Percentiles rank a stretch among this genome's conserved stretches.
Conservation (phyloP, 106 monocot genomes). For the Dendrobium chrysotoxum region DNA sequence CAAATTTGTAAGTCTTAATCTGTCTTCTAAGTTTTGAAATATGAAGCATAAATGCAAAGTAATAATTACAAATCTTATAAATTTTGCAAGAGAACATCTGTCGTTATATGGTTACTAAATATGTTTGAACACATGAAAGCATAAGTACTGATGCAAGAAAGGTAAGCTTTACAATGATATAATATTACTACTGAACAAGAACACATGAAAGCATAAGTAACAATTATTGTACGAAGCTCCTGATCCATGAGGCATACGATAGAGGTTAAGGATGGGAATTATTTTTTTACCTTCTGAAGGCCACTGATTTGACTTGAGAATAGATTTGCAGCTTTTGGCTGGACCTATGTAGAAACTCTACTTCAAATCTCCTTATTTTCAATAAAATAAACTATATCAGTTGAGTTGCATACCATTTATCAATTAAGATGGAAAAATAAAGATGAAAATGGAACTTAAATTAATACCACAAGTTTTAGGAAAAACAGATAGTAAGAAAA, state of each 20-base stretch:
- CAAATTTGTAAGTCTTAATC: no score
- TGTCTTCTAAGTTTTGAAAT: no score
- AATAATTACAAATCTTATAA: no score
- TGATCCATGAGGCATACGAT: neutral
- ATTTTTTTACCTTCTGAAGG: constrained; percentile 63
- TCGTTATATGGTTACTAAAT: no score
- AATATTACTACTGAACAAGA: neutral
- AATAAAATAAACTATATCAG: constrained; percentile 2
- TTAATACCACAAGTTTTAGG: neutral
- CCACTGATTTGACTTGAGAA: constrained; percentile 50
- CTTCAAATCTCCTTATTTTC: constrained; percentile 63
- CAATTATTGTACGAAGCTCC: no score
- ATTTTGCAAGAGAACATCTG: no score
- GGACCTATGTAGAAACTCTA: constrained; percentile 84
- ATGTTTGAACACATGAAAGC: no score
- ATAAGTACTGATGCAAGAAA: neutral
- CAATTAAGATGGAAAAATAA: constrained; percentile 2
- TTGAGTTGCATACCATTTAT: neutral
- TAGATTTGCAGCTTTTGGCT: constrained; percentile 11
- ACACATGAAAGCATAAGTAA: neutral
- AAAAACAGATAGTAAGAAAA: neutral
- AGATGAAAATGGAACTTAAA: no score
- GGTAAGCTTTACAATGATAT: neutral
- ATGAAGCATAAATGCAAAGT: no score
- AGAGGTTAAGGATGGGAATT: neutral